Evolutionary conservation across 1,139 yeast genomes (phyloP), one percentile per base, ranked within the genome.

Genomic region (Hansenula lynferdii): DNA sequence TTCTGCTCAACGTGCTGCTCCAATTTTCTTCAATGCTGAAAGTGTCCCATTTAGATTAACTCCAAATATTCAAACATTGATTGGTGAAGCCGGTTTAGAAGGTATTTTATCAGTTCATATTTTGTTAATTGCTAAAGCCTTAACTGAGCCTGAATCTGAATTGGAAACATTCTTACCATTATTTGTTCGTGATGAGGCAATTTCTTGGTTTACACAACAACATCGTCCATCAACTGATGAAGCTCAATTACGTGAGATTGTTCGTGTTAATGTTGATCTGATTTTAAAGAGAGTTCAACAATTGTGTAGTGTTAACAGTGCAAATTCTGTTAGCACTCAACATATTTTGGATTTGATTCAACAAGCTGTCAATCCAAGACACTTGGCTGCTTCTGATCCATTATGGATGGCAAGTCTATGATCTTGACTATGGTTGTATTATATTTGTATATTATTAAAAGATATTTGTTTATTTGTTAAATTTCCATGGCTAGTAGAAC

Each of bases 41-140:
- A 78, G 89, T 50, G 97, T 92, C 37, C 97, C 98, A 30, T 92
- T 94, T 74, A 75, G 99, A 56, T 72, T 94, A 56, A 92, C 99
- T 6, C 98, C 98, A 29, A 94, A 94, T 57, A 77, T 94, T 41
- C 98, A 92, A 61, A 82, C 85, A 49, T 72, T 92, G 54, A 87
- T 94, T 69, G 98, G 98, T 26, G 96, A 90, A 45, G 80, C 92
- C 20, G 85, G 92, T 6, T 66, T 89, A 54, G 98, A 94, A 61
- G 98, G 98, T 40, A 72, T 94, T 17, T 78, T 89, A 49, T 81
- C 97, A 1, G 90, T 89, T 44, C 80, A 90, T 52, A 70, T 92
- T 36, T 80, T 90, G 70, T 77, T 82, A 24, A 86, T 90, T 58
- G 95, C 97, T 1, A 76, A 89, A 54, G 90, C 96, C 10, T 68